Evolutionary conservation across 2,329 filamentous ascomycete species (phyloP), one percentile per base, ranked within the genome.

Genomic region (Paramyrothecium roridum): DNA sequence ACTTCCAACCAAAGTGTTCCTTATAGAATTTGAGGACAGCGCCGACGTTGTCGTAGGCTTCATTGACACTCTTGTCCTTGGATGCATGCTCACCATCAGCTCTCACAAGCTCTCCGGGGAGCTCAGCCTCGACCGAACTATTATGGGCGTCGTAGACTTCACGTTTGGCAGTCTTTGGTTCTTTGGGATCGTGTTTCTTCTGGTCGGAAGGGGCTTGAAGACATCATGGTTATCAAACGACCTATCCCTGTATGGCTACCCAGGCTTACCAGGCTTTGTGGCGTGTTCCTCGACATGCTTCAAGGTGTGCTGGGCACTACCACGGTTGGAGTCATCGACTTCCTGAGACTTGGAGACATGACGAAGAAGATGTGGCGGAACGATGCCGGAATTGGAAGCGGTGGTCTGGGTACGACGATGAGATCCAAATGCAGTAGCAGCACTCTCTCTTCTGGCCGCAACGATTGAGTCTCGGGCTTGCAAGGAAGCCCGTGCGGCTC

Each of bases 1-100:
- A 81, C 26, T 77, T 70, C 75, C 79, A 81, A 43, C 72, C 64
- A 60, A 82, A 82, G 34, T 75, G 67, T 12, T 78, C 69, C 51
- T 70, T 69, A 69, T 80, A 83, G 61, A 83, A 82, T 21, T 76
- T 66, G 46, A 80, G 68, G 1, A 81, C 79, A 11, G 67, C 66
- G 23, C 79, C 79, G 1, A 80, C 72, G 50, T 80, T 81, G 60
- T 81, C 77, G 56, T 72, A 82, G 1, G 75, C 77, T 52, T 80
- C 71, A 57, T 82, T 80, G 58, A 71, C 78, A 19, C 71, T 66
- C 53, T 73, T 67, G 57, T 81, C 78, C 47, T 68, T 64, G 49
- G 65, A 58, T 2, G 72, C 62, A 2, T 67, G 63, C 50, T 79
- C 70, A 2, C 76, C 76, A 54, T 81, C 78, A 4, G 70, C 63